Percentiles rank a stretch among this genome's conserved stretches.
Evolutionary conservation across 2,329 filamentous ascomycete species (phyloP).

Genomic region (Ophiobolus disseminans): DNA sequence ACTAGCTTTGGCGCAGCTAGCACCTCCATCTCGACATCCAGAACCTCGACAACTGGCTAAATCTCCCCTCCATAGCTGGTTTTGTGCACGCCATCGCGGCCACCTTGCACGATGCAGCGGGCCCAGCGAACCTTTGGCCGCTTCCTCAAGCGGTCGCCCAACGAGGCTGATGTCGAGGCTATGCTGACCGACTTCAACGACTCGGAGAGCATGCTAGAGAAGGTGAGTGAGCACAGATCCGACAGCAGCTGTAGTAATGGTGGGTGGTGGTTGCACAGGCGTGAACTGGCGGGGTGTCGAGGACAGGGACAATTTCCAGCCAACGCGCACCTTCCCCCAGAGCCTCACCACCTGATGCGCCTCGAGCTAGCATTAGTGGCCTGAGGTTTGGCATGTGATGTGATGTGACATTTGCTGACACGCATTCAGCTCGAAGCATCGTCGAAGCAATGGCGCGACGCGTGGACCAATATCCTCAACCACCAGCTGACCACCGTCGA

Average conservation of each 20-base stretch:
- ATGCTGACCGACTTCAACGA: slow-evolving; percentile 82
- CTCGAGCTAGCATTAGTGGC: not conserved
- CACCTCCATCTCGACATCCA: slow-evolving; percentile 1
- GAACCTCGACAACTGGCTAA: not conserved
- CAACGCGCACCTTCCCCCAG: not conserved
- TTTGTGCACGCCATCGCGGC: slow-evolving; percentile 24
- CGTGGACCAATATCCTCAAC: slow-evolving; percentile 75
- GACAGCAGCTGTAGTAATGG: not conserved
- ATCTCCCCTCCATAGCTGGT: slow-evolving; percentile 8
- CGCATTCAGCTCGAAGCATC: slow-evolving; percentile 72
- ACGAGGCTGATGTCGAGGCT: slow-evolving; percentile 77
- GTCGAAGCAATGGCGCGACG: slow-evolving; percentile 77
- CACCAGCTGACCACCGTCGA: slow-evolving; percentile 71
- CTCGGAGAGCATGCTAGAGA: slow-evolving; percentile 75
- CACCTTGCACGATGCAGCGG: slow-evolving; percentile 65
- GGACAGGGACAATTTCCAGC: not conserved
- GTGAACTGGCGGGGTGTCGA: slow-evolving; percentile 27
- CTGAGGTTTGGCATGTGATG: not conserved
- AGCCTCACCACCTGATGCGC: not conserved
- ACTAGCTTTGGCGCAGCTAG: slow-evolving; percentile 9
- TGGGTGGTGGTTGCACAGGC: slow-evolving; percentile 9
- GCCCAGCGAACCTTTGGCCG: slow-evolving; percentile 78
- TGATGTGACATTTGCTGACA: slow-evolving; percentile 3
- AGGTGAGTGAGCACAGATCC: slow-evolving; percentile 59
- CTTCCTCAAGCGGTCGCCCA: slow-evolving; percentile 73